Evolutionary conservation across 2,329 filamentous ascomycete species (phyloP).

Genomic region (Ophiocordyceps robertsii): DNA sequence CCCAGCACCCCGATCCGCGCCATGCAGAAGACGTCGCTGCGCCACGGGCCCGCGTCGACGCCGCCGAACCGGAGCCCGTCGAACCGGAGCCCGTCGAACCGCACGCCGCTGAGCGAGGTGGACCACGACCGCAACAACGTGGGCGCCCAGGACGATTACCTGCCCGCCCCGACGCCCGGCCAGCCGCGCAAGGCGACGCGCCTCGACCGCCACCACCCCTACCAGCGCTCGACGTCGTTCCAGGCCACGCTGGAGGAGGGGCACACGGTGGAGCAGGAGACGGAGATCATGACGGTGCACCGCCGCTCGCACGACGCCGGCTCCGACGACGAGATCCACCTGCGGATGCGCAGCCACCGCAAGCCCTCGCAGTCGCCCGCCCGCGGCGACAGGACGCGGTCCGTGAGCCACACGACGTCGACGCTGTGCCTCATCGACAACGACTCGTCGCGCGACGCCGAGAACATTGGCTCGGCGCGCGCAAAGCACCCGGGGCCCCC

Average conservation of each 20-base stretch:
- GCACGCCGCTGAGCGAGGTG: slow-evolving; percentile 86
- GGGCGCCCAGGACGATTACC: slow-evolving; percentile 71
- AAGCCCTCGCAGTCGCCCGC: slow-evolving; percentile 52
- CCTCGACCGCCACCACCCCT: slow-evolving; percentile 62
- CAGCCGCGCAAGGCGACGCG: slow-evolving; percentile 85
- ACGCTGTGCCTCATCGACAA: slow-evolving; percentile 54
- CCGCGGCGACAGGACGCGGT: slow-evolving; percentile 48
- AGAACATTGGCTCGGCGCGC: slow-evolving; percentile 51
- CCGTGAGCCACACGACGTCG: slow-evolving; percentile 46
- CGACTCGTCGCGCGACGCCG: slow-evolving; percentile 54
- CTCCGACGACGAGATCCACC: slow-evolving; percentile 70
- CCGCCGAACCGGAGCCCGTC: slow-evolving; percentile 69
- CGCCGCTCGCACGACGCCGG: slow-evolving; percentile 42
- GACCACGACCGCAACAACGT: slow-evolving; percentile 62
- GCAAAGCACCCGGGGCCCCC: slow-evolving; percentile 48
- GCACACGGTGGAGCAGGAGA: slow-evolving; percentile 40
- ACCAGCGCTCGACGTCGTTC: slow-evolving; percentile 42
- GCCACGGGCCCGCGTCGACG: slow-evolving; percentile 62
- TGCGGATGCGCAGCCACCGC: slow-evolving; percentile 57
- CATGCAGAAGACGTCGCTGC: slow-evolving; percentile 44
- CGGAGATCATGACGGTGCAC: slow-evolving; percentile 47
- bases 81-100: slow-evolving; percentile 55
- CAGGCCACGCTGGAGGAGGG: slow-evolving; percentile 32
- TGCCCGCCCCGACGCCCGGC: slow-evolving; percentile 88
- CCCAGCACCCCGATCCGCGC: slow-evolving; percentile 49